Evolutionary conservation across 225 moss, liverwort and hornwort species (phyloP).

Genomic region (Physcomitrium patens): DNA sequence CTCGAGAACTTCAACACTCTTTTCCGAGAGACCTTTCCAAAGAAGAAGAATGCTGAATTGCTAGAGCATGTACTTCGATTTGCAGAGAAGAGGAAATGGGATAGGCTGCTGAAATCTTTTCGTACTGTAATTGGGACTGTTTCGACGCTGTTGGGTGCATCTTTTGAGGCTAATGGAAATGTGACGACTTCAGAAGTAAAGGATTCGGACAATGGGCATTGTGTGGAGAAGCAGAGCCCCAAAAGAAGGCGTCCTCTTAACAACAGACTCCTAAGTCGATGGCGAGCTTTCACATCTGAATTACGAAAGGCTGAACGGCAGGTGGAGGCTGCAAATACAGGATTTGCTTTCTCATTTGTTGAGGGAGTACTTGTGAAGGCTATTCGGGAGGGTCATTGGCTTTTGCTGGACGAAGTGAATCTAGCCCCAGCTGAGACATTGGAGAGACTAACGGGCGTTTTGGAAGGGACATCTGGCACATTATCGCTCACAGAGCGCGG

Average conservation of each 20-base stretch:
- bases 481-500: conserved; percentile 93
- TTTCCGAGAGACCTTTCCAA: conserved; percentile 79
- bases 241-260: conserved; percentile 79
- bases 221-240: conserved; percentile 53
- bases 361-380: conserved; percentile 97
- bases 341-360: conserved; percentile 94
- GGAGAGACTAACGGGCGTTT: conserved; percentile 89
- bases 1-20: conserved; percentile 74
- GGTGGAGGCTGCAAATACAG: conserved; percentile 87
- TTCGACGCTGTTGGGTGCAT: conserved; percentile 57
- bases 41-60: conserved; percentile 76
- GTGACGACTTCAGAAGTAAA: conserved; percentile 28
- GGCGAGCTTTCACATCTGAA: conserved; percentile 73
- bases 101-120: conserved; percentile 78
- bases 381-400: conserved; percentile 88
- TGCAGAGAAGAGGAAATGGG: conserved; percentile 90
- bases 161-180: conserved; percentile 44
- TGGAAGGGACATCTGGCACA: conserved; percentile 86
- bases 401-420: conserved; percentile 93
- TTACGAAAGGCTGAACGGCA: conserved; percentile 93
- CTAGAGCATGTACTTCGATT: conserved; percentile 69
- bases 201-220: conserved; percentile 41
- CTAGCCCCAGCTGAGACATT: conserved; percentile 90
- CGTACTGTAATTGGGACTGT: conserved; percentile 66
- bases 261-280: conserved; percentile 55